Percentiles rank a stretch among this genome's conserved stretches.
phyloP scores from a whole-genome alignment of 2,329 filamentous ascomycete species.

The Aureobasidium namibiae region DNA sequence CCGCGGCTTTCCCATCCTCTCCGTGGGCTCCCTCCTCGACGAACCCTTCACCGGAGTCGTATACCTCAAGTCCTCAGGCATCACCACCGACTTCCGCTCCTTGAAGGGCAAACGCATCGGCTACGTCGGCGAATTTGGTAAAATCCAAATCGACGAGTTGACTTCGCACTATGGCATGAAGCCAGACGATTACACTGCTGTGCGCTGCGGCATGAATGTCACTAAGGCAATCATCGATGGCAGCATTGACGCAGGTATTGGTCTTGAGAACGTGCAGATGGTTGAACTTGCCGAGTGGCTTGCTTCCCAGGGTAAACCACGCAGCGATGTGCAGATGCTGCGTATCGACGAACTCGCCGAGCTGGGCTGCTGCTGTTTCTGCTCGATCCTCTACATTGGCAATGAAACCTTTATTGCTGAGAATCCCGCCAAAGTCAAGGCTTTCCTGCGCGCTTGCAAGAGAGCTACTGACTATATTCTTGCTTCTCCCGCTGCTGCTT shows the following conservation, averaged over 20 bases:
- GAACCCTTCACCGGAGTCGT: constrained; percentile 74
- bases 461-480: constrained; percentile 66
- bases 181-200: constrained; percentile 63
- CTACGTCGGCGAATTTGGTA: constrained; percentile 74
- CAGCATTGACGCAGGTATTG: constrained; percentile 65
- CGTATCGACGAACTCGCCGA: constrained; percentile 74
- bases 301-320: constrained; percentile 51
- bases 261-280: constrained; percentile 77
- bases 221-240: constrained; percentile 67
- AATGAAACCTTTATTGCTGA: constrained; percentile 62
- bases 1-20: constrained; percentile 62
- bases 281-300: constrained; percentile 75
- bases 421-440: constrained; percentile 56
- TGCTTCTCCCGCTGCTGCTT: constrained; percentile 53
- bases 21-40: constrained; percentile 66
- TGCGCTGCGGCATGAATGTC: constrained; percentile 76
- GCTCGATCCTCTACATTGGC: constrained; percentile 71
- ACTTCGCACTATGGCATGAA: constrained; percentile 71
- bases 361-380: constrained; percentile 78
- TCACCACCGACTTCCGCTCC: constrained; percentile 65
- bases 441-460: constrained; percentile 67
- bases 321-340: constrained; percentile 67
- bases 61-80: constrained; percentile 66
- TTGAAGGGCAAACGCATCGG: constrained; percentile 70
- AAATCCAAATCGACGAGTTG: constrained; percentile 75